phyloP scores from a whole-genome alignment of 2,329 filamentous ascomycete species.

The Thermomyces lanuginosus region DNA sequence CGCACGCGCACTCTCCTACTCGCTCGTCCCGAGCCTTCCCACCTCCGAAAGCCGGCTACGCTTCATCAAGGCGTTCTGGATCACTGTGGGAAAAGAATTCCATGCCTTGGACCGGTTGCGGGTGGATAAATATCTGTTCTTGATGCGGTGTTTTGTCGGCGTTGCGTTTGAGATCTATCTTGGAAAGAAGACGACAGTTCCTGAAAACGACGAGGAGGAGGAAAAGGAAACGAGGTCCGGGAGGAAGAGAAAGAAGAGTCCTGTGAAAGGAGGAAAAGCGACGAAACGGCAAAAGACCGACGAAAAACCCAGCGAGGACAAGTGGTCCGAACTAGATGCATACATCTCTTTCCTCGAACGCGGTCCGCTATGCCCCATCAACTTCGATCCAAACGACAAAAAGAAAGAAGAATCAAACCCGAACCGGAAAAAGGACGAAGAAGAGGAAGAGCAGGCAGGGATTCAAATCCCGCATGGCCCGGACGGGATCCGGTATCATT shows the following conservation, averaged over 20 bases:
- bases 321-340: slow-evolving; percentile 20
- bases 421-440: slow-evolving; percentile 12
- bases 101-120: slow-evolving; percentile 54
- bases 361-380: slow-evolving; percentile 23
- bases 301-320: slow-evolving; percentile 5
- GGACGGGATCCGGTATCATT: slow-evolving; percentile 71
- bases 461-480: slow-evolving; percentile 43
- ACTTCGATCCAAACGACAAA: slow-evolving; percentile 17
- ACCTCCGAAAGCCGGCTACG: slow-evolving; percentile 26
- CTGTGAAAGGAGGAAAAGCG: slow-evolving; percentile 5
- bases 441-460: no score
- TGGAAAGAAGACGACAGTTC: slow-evolving; percentile 20
- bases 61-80: slow-evolving; percentile 52
- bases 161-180: slow-evolving; percentile 43
- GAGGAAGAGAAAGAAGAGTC: slow-evolving; percentile 9
- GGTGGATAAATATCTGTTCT: slow-evolving; percentile 83
- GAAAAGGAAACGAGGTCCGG: slow-evolving; percentile 8
- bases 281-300: slow-evolving; percentile 4
- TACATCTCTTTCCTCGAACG: slow-evolving; percentile 26
- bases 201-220: slow-evolving; percentile 9
- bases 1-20: slow-evolving; percentile 54
- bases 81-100: slow-evolving; percentile 54
- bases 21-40: slow-evolving; percentile 46
- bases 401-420: slow-evolving; percentile 6
- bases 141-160: slow-evolving; percentile 62